Evolutionary conservation across 129 eudicot species (phyloP).

Genomic region (Apium graveolens): DNA sequence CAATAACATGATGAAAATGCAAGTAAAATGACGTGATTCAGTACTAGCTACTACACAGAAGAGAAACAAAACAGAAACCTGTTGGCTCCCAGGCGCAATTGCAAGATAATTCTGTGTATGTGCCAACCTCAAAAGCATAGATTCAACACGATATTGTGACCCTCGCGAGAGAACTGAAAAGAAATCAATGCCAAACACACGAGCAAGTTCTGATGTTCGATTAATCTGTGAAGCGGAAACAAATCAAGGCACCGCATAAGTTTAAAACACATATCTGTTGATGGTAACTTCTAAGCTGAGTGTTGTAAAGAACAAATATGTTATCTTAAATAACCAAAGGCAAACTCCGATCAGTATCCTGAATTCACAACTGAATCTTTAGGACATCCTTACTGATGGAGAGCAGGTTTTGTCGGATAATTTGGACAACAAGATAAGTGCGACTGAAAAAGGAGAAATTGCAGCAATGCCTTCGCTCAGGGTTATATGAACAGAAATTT

Average conservation of each 20-base stretch:
- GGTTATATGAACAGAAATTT: no score
- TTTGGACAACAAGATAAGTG: no score
- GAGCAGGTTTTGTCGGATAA: no score
- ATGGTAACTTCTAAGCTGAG: not conserved
- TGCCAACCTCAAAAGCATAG: slow-evolving; percentile 87
- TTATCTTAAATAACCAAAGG: not conserved
- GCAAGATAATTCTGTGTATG: slow-evolving; percentile 91
- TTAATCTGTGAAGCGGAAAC: slow-evolving; percentile 47
- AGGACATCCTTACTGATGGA: not conserved
- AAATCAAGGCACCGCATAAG: not conserved
- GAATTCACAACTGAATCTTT: not conserved
- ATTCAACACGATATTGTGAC: slow-evolving; percentile 97
- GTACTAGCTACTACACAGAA: slow-evolving; percentile 1
- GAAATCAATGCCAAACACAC: slow-evolving; percentile 96
- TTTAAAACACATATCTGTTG: not conserved
- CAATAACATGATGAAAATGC: not conserved
- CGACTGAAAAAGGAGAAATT: no score
- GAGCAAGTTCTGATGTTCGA: slow-evolving; percentile 97
- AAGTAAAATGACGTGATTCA: not conserved
- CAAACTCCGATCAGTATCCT: not conserved
- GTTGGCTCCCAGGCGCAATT: slow-evolving; percentile 82
- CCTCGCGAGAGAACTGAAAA: slow-evolving; percentile 98
- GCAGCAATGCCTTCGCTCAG: no score
- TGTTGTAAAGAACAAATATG: not conserved
- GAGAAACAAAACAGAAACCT: slow-evolving; percentile 33